Conservation (phyloP, 2,329 filamentous ascomycete species). For the Stagonosporopsis tanaceti region DNA sequence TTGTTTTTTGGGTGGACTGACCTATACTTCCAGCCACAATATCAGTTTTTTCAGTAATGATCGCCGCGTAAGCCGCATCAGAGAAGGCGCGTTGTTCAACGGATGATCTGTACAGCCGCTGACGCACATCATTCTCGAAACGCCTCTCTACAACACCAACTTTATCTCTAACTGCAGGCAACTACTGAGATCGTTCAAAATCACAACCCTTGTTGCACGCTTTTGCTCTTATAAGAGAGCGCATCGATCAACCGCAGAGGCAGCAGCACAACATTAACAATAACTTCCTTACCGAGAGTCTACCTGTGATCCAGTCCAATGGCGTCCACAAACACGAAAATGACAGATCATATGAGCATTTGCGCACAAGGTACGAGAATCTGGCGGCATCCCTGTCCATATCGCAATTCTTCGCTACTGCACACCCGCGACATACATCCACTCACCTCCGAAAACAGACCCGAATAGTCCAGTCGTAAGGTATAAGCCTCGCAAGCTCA, state of each 20-base stretch:
- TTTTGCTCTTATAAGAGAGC: not conserved
- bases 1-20: not conserved
- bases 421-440: not conserved
- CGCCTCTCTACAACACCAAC: not conserved
- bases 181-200: not conserved
- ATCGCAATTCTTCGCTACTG: not conserved
- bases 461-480: slow-evolving; percentile 17
- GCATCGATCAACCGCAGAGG: not conserved
- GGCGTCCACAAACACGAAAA: slow-evolving; percentile 18
- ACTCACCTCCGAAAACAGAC: not conserved
- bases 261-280: not conserved
- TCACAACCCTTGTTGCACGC: not conserved
- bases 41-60: slow-evolving; percentile 10
- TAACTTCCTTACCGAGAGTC: not conserved
- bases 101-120: slow-evolving; percentile 14
- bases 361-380: slow-evolving; percentile 16
- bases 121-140: slow-evolving; percentile 13
- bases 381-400: not conserved
- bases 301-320: not conserved
- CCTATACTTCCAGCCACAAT: not conserved
- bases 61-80: slow-evolving; percentile 15
- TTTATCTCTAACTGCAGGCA: not conserved
- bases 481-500: slow-evolving; percentile 17
- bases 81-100: slow-evolving; percentile 12
- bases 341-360: slow-evolving; percentile 20